These are phyloP conservation scores for Sideroxylon spinosum DNA, from an alignment of 179 eudicot genomes.

Conservation along the genomic window DNA sequence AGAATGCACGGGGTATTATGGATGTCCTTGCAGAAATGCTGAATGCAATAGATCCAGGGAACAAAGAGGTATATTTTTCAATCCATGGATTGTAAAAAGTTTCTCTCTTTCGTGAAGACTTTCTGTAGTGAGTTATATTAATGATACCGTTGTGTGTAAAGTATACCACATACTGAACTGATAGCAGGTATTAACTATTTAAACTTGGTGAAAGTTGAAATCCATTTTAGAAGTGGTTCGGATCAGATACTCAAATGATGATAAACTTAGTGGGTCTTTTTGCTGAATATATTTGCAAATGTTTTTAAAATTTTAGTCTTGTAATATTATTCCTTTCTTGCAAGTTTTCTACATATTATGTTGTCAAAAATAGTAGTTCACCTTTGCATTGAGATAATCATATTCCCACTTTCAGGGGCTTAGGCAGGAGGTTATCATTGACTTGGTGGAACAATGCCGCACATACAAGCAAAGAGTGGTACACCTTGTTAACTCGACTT, in stretches of 20 bases:
- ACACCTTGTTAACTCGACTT: constrained; percentile 86
- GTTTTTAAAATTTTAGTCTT: background rate
- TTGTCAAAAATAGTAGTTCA: background rate
- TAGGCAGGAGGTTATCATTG: constrained; percentile 81
- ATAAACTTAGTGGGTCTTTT: background rate
- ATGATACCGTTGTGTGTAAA: background rate
- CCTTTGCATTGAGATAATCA: background rate
- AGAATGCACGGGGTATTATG: constrained; percentile 92
- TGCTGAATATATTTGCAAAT: too few relatives aligned
- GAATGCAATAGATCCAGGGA: constrained; percentile 76
- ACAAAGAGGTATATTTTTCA: constrained; percentile 68
- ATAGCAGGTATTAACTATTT: background rate
- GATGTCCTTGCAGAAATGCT: constrained; percentile 93
- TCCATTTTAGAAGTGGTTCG: background rate
- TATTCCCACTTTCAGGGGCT: constrained; percentile 46
- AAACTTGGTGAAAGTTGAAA: background rate
- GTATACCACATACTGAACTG: background rate
- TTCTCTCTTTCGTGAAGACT: background rate
- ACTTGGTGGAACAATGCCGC: constrained; percentile 86
- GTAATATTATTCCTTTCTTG: background rate
- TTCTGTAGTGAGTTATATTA: background rate
- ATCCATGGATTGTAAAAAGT: background rate
- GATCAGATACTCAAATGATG: background rate
- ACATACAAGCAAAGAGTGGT: constrained; percentile 78
- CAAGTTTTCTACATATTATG: background rate